These are phyloP conservation scores for Talaromyces stipitatus DNA, from an alignment of 495 filamentous ascomycete species.

Conservation along the genomic window DNA sequence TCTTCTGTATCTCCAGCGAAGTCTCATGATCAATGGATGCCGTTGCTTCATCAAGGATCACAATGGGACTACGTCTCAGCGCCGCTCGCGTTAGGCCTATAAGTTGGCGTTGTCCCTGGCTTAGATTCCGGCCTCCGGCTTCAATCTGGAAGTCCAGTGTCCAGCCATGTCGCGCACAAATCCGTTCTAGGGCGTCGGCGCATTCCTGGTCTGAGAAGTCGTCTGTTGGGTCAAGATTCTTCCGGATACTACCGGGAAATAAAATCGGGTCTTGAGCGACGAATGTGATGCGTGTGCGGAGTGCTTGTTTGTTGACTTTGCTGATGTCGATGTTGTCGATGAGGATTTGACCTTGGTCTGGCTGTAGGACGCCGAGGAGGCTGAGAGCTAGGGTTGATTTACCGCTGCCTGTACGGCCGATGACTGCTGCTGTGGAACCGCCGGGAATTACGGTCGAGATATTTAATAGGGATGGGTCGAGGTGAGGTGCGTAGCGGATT, in stretches of 20 bases:
- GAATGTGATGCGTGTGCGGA: conserved; percentile 53
- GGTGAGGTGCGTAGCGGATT: conserved; percentile 66
- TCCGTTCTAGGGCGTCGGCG: conserved; percentile 37
- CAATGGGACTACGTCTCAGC: conserved; percentile 47
- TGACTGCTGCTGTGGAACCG: conserved; percentile 59
- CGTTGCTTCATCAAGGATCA: conserved; percentile 76
- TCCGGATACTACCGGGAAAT: conserved; percentile 52
- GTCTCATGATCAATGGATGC: conserved; percentile 76
- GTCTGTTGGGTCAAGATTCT: conserved; percentile 47
- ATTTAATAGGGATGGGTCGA: conserved; percentile 58
- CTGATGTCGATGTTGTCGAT: conserved; percentile 55
- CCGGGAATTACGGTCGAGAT: conserved; percentile 63
- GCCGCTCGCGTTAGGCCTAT: conserved; percentile 53
- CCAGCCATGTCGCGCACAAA: conserved; percentile 47
- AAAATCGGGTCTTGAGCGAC: conserved; percentile 59
- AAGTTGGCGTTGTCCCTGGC: conserved; percentile 55
- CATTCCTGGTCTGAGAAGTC: conserved; percentile 45
- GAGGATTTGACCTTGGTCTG: conserved; percentile 46
- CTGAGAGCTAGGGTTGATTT: conserved; percentile 62
- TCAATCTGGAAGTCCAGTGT: conserved; percentile 47
- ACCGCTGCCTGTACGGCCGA: conserved; percentile 57
- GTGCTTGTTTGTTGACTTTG: conserved; percentile 49
- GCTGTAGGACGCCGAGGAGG: conserved; percentile 49
- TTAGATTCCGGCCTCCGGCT: conserved; percentile 50
- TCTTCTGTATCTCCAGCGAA: conserved; percentile 66